phyloP scores from a whole-genome alignment of 495 filamentous ascomycete genomes.

The Penicillium angulare region DNA sequence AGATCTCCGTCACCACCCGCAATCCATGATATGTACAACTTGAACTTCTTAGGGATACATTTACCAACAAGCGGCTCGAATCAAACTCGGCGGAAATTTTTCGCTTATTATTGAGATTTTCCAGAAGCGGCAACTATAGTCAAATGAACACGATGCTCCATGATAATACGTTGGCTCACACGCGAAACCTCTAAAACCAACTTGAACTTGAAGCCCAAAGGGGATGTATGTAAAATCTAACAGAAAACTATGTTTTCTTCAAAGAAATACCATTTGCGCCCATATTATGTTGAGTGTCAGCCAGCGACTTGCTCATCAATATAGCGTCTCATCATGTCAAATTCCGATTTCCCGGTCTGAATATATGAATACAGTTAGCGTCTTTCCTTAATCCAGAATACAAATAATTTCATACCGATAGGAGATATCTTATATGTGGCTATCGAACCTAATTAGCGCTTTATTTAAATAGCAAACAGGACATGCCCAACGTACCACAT shows the following conservation, averaged over 20 bases:
- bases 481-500: conserved; percentile 54
- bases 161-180: too few relatives aligned
- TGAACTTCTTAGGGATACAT: too few relatives aligned
- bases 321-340: conserved; percentile 56
- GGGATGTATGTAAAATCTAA: background rate
- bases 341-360: conserved; percentile 60
- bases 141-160: too few relatives aligned
- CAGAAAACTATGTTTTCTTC: background rate
- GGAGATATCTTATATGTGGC: conserved; percentile 59
- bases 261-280: background rate
- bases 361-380: conserved; percentile 3
- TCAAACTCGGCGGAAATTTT: too few relatives aligned
- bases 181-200: too few relatives aligned
- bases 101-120: too few relatives aligned
- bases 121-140: too few relatives aligned
- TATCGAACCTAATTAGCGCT: conserved; percentile 18
- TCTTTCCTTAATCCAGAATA: background rate
- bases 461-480: background rate
- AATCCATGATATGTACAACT: too few relatives aligned
- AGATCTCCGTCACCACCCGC: too few relatives aligned
- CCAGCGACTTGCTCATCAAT: conserved; percentile 46
- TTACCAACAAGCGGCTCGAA: too few relatives aligned
- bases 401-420: conserved; percentile 40
- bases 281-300: too few relatives aligned
- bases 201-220: background rate